Evolutionary conservation across 1,139 yeast species (phyloP), one percentile per base, ranked within the genome.

Genomic region (Sugiyamaella grinbergsii): DNA sequence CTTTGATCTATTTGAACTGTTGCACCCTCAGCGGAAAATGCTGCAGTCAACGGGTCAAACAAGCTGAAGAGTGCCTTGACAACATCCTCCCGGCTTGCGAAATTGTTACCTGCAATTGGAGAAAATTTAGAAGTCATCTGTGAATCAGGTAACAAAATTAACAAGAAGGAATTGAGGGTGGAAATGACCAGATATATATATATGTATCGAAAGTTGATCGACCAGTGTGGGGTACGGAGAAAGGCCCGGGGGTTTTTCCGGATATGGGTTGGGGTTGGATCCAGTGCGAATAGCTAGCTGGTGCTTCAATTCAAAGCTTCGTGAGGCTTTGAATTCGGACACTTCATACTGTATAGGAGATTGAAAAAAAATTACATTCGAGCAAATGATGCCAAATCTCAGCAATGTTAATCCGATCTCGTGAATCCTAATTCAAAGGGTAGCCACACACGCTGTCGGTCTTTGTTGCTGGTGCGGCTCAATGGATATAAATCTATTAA

Each of bases 1-100:
- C 58, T 50, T 10, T 32, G 42, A 22, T 55, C 59, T 7, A 56
- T 22, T 34, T 51, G 50, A 10, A 56, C 55, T 10, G 52, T 36
- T 8, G 58, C 58, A 2, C 49, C 45, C 2, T 50, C 54, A 1
- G 39, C 32, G 13, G 58, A 55, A 26, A 54, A 55, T 10, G 46
- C 51, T 11, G 48, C 36, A 11, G 38, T 39, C 18, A 54, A 41
- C 4, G 57, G 57, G 15, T 50, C 52, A 40, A 44, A 48, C n/a
- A 54, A 44, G 24, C 42, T 44, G 7, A 23, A 34, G 15, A 53
- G 42, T 10, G 56, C 58, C 22, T 41, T 28, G 31, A 38, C 44
- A n/a, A 49, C 53, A 46, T 54, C 55, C 11, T 43, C 24, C 7
- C 53, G 36, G 8, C 43, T 44, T 20, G 34, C 24, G 34, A 53